Conservation (phyloP, 148 eudicot genomes). For the Silene uniflora region DNA sequence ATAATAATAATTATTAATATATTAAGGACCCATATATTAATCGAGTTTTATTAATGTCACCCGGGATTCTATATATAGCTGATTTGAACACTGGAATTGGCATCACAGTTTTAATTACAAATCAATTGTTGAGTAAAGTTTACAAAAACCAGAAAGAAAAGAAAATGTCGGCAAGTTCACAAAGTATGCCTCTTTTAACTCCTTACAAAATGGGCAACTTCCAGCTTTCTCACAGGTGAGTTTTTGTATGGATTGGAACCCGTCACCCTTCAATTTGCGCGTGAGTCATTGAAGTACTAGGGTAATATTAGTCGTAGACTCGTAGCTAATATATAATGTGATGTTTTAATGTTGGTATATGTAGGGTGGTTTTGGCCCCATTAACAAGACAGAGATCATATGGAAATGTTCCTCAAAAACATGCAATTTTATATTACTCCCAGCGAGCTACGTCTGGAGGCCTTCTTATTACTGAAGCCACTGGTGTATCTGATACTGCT, state of each 20-base stretch:
- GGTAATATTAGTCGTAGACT: no score
- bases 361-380: constrained; percentile 51
- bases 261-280: no score
- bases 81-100: background rate
- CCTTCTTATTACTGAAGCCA: constrained; percentile 45
- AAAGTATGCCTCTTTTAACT: constrained; percentile 21
- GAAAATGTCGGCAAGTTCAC: background rate
- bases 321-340: background rate
- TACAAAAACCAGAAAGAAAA: background rate
- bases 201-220: constrained; percentile 29
- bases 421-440: constrained; percentile 42
- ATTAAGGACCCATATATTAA: no score
- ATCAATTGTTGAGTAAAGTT: no score
- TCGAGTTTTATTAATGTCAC: background rate
- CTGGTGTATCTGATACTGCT: constrained; percentile 48
- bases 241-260: no score
- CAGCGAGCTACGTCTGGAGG: constrained; percentile 52
- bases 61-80: background rate
- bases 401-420: constrained; percentile 48
- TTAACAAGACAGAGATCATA: constrained; percentile 46
- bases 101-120: no score
- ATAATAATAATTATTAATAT: no score
- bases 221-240: constrained; percentile 28
- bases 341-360: background rate
- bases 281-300: no score